Base-by-base conservation (phyloP, 495 filamentous ascomycete genomes). In the Podospora conica region DNA sequence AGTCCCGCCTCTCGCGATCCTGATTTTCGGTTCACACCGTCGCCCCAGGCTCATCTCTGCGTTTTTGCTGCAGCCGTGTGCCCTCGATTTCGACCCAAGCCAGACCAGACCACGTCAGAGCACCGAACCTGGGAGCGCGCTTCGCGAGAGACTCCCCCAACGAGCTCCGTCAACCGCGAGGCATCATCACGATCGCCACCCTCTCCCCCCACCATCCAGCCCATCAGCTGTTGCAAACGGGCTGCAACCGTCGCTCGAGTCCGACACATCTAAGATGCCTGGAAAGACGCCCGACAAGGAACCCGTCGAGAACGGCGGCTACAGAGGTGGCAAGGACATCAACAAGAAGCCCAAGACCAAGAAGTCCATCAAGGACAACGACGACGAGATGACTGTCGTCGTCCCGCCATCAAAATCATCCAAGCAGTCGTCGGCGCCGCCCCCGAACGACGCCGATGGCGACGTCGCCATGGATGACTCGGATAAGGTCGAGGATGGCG, bases 371-470 rank as follows among this genome's bases (percentile, higher is more conserved):
- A 84, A 84, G 72, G 81, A 85, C 23, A 82, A 78, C 56, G 89
- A 89, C 75, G 86, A 91, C 77, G 86, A 90, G 81, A 93, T 93
- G 89, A 93, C 90, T 63, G 89, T 93, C 71, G 90, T 92, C 76
- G 89, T 93, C 61, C 90, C 90, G 65, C 90, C 89, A 65, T 86
- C 88, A 68, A 93, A 92, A 79, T 80, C 83, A 75, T 82, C 84
- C 72, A 91, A 81, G 67, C 78, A 87, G 80, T 80, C 86, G 69
- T 85, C 81, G 74, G 84, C 79, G 79, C 84, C 76, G 63, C 80
- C 75, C 69, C 75, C 74, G 67, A 84, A 80, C 73, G 88, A 90
- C 69, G 80, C 83, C 66, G 89, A 92, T 72, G 89, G 87, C 31
- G 91, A 93, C 75, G 83, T 91, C 64, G 80, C 81, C 62, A 94